Evolutionary conservation across 805 yeast genomes (phyloP).

Genomic region (Nakazawaea laoshanensis): DNA sequence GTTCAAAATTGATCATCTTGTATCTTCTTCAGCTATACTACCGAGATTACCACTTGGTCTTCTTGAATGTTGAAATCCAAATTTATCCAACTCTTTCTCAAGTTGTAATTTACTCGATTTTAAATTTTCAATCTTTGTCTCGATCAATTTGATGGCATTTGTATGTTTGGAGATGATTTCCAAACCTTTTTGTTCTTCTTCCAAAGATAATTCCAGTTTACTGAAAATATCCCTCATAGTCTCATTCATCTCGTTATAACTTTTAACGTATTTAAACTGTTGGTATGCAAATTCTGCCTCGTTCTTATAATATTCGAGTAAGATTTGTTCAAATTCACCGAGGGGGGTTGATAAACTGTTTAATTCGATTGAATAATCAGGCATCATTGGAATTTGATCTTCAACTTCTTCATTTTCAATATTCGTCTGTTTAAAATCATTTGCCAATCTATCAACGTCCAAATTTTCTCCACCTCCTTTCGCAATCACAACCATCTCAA

Average conservation of each 20-base stretch:
- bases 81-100: slow-evolving; percentile 1
- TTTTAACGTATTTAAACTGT: slow-evolving; percentile 6
- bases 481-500: too few species aligned
- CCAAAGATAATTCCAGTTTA: slow-evolving; percentile 10
- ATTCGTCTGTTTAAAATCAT: too few species aligned
- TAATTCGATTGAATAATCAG: slow-evolving; percentile 2
- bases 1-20: background rate
- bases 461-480: too few species aligned
- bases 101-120: too few species aligned
- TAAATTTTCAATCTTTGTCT: slow-evolving; percentile 3
- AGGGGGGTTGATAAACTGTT: background rate
- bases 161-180: slow-evolving; percentile 8
- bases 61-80: background rate
- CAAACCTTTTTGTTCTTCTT: slow-evolving; percentile 13
- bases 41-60: background rate
- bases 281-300: slow-evolving; percentile 1
- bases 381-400: background rate
- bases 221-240: slow-evolving; percentile 8
- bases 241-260: slow-evolving; percentile 4
- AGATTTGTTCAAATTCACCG: background rate
- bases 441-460: too few species aligned
- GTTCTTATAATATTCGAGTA: slow-evolving; percentile 5
- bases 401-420: background rate
- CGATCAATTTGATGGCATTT: slow-evolving; percentile 9
- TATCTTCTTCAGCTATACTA: background rate